Percentiles rank a stretch among this genome's conserved stretches.
These are phyloP conservation scores for Camellia granthamiana DNA, from an alignment of 148 eudicot genomes.

Conservation along the genomic window DNA sequence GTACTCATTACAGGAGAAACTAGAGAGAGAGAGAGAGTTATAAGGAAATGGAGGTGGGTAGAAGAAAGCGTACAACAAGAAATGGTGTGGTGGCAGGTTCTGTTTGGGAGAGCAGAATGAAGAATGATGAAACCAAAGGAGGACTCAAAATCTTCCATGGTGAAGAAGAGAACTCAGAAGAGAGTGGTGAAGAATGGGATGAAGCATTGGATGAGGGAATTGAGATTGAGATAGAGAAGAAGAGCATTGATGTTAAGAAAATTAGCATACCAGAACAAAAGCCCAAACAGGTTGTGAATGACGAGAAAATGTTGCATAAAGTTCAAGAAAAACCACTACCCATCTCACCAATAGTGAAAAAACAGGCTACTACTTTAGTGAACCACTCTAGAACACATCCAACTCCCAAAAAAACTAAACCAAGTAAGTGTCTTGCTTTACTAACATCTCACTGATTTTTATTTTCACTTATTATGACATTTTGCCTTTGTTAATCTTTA, in stretches of 20 bases:
- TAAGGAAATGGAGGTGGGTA: conserved; percentile 24
- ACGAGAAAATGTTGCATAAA: conserved; percentile 28
- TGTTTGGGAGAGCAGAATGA: conserved; percentile 67
- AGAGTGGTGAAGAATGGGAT: conserved; percentile 26
- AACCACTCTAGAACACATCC: conserved; percentile 27
- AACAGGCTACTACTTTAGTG: conserved; percentile 28
- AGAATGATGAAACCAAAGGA: conserved; percentile 43
- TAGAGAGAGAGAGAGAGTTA: conserved; percentile 1
- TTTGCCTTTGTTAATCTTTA: not conserved
- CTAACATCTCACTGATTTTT: not conserved
- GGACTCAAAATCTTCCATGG: conserved; percentile 47
- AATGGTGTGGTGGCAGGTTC: conserved; percentile 37
- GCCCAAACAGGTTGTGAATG: conserved; percentile 23
- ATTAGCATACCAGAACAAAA: conserved; percentile 26
- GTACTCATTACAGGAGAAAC: conserved; percentile 20
- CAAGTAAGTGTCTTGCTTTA: conserved; percentile 24
- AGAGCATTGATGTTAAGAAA: conserved; percentile 35
- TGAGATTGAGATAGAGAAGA: conserved; percentile 24
- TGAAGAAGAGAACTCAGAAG: conserved; percentile 30
- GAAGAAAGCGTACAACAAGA: conserved; percentile 27
- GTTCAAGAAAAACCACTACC: conserved; percentile 26
- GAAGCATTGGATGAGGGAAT: conserved; percentile 23
- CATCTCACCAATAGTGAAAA: conserved; percentile 28
- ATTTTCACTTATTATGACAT: not conserved
- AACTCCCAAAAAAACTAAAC: conserved; percentile 33